Evolutionary conservation across 306 rosid genomes (phyloP).

Genomic region (Pterocarpus macrocarpus): DNA sequence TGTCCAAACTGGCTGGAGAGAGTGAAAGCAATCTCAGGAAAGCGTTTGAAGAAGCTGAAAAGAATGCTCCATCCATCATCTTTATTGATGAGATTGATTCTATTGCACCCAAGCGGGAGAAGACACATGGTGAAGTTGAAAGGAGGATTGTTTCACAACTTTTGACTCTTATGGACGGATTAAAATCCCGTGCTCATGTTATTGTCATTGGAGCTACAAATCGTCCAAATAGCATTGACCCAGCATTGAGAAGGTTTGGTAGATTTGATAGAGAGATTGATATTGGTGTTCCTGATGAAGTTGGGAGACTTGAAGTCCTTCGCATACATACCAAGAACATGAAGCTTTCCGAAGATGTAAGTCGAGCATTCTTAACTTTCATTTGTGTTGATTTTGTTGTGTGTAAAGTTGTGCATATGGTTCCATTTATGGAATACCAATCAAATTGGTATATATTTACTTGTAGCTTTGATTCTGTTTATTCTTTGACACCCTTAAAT

Average conservation of each 20-base stretch:
- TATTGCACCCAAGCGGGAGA: conserved; percentile 78
- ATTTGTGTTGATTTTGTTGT: background rate
- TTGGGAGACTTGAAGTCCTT: conserved; percentile 77
- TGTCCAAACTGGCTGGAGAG: conserved; percentile 77
- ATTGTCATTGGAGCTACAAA: conserved; percentile 76
- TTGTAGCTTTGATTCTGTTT: conserved; percentile 1
- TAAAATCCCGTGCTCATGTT: conserved; percentile 69
- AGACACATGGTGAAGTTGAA: conserved; percentile 76
- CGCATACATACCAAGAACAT: conserved; percentile 75
- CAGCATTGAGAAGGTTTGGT: conserved; percentile 76
- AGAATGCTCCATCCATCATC: conserved; percentile 74
- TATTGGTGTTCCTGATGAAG: conserved; percentile 75
- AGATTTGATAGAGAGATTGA: conserved; percentile 80
- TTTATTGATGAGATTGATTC: conserved; percentile 78
- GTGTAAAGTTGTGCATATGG: background rate
- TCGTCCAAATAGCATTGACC: conserved; percentile 76
- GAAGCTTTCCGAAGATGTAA: conserved; percentile 77
- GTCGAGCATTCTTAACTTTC: background rate
- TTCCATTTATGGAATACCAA: background rate
- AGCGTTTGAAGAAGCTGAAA: conserved; percentile 79
- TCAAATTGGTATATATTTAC: background rate
- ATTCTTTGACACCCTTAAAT: background rate
- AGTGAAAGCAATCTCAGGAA: conserved; percentile 77
- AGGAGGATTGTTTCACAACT: conserved; percentile 74
- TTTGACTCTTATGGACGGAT: conserved; percentile 76